Evolutionary conservation across 2,329 filamentous ascomycete genomes (phyloP).

Genomic region (Triangularia setosa): DNA sequence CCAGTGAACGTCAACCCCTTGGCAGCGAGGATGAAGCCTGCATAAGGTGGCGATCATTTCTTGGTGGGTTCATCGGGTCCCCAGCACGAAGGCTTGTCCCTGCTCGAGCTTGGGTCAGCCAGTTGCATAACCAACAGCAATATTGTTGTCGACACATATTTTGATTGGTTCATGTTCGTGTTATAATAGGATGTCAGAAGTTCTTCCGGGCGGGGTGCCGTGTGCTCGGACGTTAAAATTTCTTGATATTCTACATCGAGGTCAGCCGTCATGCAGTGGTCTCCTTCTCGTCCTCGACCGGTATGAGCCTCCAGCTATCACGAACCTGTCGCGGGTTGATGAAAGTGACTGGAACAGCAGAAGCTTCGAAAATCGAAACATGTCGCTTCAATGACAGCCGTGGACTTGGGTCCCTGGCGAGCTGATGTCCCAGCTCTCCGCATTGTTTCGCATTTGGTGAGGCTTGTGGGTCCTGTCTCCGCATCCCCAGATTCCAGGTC

Average conservation of each 20-base stretch:
- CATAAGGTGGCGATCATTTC: not conserved
- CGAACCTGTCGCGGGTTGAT: not conserved
- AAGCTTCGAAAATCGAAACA: not conserved
- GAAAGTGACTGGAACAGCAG: not conserved
- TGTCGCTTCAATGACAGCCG: too few relatives aligned
- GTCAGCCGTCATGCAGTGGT: not conserved
- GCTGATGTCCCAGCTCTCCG: not conserved
- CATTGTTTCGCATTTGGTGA: not conserved
- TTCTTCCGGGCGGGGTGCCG: not conserved
- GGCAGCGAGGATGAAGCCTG: not conserved
- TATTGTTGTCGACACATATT: not conserved
- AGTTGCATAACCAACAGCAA: not conserved
- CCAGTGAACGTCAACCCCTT: too few relatives aligned
- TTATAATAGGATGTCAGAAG: too few relatives aligned
- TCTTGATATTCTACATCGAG: not conserved
- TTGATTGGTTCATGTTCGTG: not conserved
- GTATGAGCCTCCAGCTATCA: too few relatives aligned
- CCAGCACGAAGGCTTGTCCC: not conserved
- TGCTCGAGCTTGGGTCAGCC: not conserved
- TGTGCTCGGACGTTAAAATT: not conserved
- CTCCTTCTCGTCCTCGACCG: not conserved
- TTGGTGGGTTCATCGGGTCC: not conserved
- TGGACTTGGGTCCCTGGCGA: too few relatives aligned
- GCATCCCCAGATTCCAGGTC: not conserved
- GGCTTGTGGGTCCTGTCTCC: not conserved